Evolutionary conservation across 208 protist species (phyloP), one percentile per base, ranked within the genome.

Genomic region (Giardia muris): DNA sequence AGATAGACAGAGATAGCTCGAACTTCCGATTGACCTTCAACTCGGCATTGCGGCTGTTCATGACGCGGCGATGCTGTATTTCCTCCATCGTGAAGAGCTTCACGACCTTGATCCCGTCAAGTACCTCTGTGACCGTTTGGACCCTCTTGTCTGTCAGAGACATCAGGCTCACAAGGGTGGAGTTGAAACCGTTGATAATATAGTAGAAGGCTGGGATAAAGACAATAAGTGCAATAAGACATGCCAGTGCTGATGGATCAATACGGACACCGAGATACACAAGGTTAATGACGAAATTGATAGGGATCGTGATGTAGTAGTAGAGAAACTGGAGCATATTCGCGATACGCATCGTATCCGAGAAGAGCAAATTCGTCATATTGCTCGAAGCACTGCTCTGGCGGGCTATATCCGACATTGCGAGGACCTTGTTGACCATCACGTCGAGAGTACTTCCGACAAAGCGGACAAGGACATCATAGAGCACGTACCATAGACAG

Each of bases 61-160:
- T 30, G 44, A 96, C 67, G 42, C 47, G 43, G 19, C 46, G 46
- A 1, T 93, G 47, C 46, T 95, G 95, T 0, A 91, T 46, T 1
- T 93, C 57, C 47, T 96, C 95, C 93, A 93, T 96, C 4, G 93
- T 94, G 89, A 94, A 95, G 0, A 96, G 48, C 91, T 96, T 96
- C 42, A 96, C 48, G 30, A 95, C 93, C 76, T 93, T 67, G 57
- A 96, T 96, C 0, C 94, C 94, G 67, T 67, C 92, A 0, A 96
- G 67, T 0, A 96, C 39, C 67, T 96, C 95, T 47, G 86, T 87
- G 3, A 92, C 94, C 19, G 93, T 30, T 44, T 93, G 87, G 44
- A 96, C 92, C 47, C 95, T 87, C 30, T 92, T 19, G 90, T 96
- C 95, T n/a, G 2, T 86, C 4, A 91, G 22, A 0, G 2, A 22